A percentile compares a stretch with the other conserved stretches of the same genome.
These are phyloP conservation scores for Boletus sp. DNA, from an alignment of 768 basidiomycete genomes.

Conservation along the genomic window DNA sequence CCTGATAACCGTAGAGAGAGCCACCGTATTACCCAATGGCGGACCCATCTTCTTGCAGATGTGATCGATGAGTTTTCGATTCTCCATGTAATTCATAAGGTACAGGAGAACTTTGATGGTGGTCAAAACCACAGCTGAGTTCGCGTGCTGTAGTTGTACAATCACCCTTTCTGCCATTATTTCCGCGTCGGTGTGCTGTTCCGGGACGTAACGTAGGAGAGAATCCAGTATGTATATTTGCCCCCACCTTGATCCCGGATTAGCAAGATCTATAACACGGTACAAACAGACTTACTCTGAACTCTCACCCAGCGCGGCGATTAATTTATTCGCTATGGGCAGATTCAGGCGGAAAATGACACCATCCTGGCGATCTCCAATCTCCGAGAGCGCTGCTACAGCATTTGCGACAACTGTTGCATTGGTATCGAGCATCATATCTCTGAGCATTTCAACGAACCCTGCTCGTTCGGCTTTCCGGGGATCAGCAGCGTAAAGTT, in stretches of 20 bases:
- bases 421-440: constrained; percentile 89
- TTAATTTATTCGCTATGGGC: constrained; percentile 82
- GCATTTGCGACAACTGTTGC: constrained; percentile 98
- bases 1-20: background rate
- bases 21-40: constrained; percentile 65
- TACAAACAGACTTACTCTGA: constrained; percentile 73
- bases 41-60: constrained; percentile 99
- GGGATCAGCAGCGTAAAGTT: constrained; percentile 87
- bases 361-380: constrained; percentile 91
- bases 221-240: constrained; percentile 98
- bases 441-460: constrained; percentile 87
- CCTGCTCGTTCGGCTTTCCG: constrained; percentile 83
- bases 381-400: constrained; percentile 94
- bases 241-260: constrained; percentile 72
- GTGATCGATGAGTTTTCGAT: constrained; percentile 76
- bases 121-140: constrained; percentile 98
- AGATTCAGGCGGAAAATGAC: constrained; percentile 90
- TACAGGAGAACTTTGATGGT: constrained; percentile 94
- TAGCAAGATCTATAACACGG: constrained; percentile 6
- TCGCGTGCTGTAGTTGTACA: constrained; percentile 93
- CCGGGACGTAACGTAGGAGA: constrained; percentile 90
- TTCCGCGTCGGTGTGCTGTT: constrained; percentile 83
- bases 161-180: constrained; percentile 94
- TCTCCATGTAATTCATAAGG: constrained; percentile 99
- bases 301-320: constrained; percentile 90